Conservation (phyloP, 805 yeast genomes). For the Candida nanaspora region DNA sequence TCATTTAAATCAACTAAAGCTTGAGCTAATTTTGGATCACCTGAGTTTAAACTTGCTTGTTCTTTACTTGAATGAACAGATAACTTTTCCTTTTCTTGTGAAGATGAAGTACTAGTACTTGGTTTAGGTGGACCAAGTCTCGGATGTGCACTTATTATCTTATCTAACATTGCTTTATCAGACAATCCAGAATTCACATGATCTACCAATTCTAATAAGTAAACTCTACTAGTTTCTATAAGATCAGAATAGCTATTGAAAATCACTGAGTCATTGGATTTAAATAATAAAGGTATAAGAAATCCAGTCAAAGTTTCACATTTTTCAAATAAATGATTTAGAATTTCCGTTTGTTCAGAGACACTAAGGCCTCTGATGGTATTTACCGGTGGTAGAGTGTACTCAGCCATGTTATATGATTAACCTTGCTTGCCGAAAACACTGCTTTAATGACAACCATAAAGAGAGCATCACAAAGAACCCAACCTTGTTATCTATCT, state of each 20-base stretch:
- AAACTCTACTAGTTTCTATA: conserved; percentile 2
- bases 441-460: too few relatives aligned
- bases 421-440: too few relatives aligned
- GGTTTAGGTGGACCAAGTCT: conserved; percentile 61
- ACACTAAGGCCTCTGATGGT: conserved; percentile 14
- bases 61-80: conserved; percentile 64
- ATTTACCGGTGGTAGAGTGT: conserved; percentile 22
- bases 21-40: conserved; percentile 40
- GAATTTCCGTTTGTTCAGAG: conserved; percentile 28
- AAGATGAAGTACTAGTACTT: conserved; percentile 1
- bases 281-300: conserved; percentile 25
- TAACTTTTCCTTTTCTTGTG: too few relatives aligned
- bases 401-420: neutral
- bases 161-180: conserved; percentile 11
- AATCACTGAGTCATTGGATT: neutral
- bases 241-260: conserved; percentile 17
- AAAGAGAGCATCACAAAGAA: too few relatives aligned
- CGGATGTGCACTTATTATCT: conserved; percentile 88
- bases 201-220: conserved; percentile 22
- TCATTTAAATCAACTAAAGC: conserved; percentile 48
- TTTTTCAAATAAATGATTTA: conserved; percentile 60
- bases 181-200: neutral
- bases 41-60: conserved; percentile 54
- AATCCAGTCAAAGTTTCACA: conserved; percentile 39
- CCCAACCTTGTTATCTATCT: too few relatives aligned